Evolutionary conservation across 805 yeast genomes (phyloP), one percentile per base, ranked within the genome.

Genomic region (Ascoidea rubescens): DNA sequence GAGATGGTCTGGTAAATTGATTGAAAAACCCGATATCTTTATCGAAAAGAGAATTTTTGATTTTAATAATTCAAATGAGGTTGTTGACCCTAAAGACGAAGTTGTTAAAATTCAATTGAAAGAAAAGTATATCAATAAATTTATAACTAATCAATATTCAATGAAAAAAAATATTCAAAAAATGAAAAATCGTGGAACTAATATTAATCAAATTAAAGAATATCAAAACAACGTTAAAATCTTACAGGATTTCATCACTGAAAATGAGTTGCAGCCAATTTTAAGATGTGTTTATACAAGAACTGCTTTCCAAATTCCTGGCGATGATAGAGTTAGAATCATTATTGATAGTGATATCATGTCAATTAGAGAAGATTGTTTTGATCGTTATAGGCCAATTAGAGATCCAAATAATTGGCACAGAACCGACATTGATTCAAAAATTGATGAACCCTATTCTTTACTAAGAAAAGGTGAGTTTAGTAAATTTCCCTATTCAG

Each of bases 301-400:
- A 67, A 87, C 96, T 5, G 98, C 98, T 2, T 91, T 93, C 73
- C 97, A 91, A 72, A 91, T 91, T 60, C 99, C 99, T 2, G 97
- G 97, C 54, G 98, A 93, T 65, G 95, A 90, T 65, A 79, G 91
- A 62, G 84, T 90, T 45, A 81, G 98, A 64, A 82, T 93, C 55
- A 82, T 87, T 47, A 87, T 91, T 57, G 98, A 91, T 68, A 84
- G 95, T 14, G 93, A 93, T 64, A 79, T 93, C 53, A 63, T 82
- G 51, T 90, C 87, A 63, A 82, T 91, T 55, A 79, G 98, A 60
- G 99, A 91, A 65, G 98, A 91, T 65, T 69, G 91, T 0, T 84
- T 91, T 62, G 96, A 90, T 66, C 68, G 74, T 48, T 81, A 79
- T 57, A 77, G 90, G 59, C 98, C 99, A 16, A 84, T 89, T 56